Conservation (phyloP, 306 rosid genomes). For the Acacia acuminata region DNA sequence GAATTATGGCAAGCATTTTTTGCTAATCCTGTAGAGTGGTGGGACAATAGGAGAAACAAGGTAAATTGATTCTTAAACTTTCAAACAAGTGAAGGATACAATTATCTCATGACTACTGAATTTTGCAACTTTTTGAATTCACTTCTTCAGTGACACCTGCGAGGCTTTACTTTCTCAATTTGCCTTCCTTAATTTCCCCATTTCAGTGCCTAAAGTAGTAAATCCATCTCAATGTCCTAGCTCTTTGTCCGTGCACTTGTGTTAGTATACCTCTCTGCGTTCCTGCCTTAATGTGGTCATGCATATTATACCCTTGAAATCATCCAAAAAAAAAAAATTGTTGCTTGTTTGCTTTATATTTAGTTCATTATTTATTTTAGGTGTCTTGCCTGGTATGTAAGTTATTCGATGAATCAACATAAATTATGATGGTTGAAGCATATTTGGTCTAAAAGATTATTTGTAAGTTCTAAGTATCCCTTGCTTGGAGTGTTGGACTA, state of each 20-base stretch:
- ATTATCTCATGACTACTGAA: background rate
- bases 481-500: background rate
- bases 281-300: background rate
- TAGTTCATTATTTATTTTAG: background rate
- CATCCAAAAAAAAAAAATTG: background rate
- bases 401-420: background rate
- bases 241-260: background rate
- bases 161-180: background rate
- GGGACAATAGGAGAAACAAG: constrained; percentile 56
- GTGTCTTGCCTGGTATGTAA: background rate
- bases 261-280: background rate
- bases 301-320: background rate
- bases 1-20: constrained; percentile 79
- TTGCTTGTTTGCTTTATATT: background rate
- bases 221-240: constrained; percentile 10
- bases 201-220: background rate
- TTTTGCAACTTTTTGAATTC: constrained; percentile 13
- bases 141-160: background rate
- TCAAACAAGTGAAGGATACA: background rate
- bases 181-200: background rate
- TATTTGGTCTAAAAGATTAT: background rate
- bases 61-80: constrained; percentile 19
- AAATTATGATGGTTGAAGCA: background rate
- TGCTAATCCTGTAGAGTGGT: constrained; percentile 56
- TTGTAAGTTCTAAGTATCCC: background rate